Percentiles rank a stretch among this genome's conserved stretches.
phyloP scores from a whole-genome alignment of 371 early-diverging fungal species.

The Syncephalastrum monosporum region DNA sequence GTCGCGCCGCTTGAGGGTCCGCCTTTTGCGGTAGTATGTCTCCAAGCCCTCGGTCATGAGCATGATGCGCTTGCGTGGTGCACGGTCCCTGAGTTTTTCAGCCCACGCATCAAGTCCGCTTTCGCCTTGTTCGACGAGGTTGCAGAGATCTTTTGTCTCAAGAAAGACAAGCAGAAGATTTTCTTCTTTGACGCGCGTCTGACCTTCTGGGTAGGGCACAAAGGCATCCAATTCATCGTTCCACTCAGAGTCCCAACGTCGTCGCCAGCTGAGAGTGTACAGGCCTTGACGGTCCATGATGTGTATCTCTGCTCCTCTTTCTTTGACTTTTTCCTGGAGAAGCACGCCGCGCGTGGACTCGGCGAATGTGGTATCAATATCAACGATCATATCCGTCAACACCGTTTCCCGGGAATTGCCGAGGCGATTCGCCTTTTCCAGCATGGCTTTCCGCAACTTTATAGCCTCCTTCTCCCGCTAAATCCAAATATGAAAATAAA shows the following conservation, averaged over 20 bases:
- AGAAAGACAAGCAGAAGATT: constrained; percentile 42
- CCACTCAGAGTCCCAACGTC: constrained; percentile 54
- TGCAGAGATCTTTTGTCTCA: constrained; percentile 29
- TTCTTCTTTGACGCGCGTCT: constrained; percentile 37
- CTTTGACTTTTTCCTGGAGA: constrained; percentile 1
- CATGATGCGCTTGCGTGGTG: constrained; percentile 28
- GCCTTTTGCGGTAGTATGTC: constrained; percentile 46
- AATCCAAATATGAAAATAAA: not conserved
- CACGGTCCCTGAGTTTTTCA: constrained; percentile 10
- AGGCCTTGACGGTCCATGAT: not conserved
- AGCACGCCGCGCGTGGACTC: constrained; percentile 14
- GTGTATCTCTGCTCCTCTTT: constrained; percentile 11
- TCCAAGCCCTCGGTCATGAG: constrained; percentile 58
- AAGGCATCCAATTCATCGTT: constrained; percentile 41
- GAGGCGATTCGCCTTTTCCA: constrained; percentile 42
- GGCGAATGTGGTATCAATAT: constrained; percentile 35
- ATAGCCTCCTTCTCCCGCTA: constrained; percentile 40
- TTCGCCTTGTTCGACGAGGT: constrained; percentile 20
- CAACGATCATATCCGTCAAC: constrained; percentile 55
- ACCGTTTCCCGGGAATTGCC: constrained; percentile 38
- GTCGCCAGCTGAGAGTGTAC: constrained; percentile 47
- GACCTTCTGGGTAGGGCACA: constrained; percentile 36
- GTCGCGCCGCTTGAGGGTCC: constrained; percentile 22
- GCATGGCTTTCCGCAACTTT: constrained; percentile 31
- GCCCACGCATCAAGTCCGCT: constrained; percentile 18